phyloP scores from a whole-genome alignment of 345 rosid species.

The Eucalyptus sideroxylon region DNA sequence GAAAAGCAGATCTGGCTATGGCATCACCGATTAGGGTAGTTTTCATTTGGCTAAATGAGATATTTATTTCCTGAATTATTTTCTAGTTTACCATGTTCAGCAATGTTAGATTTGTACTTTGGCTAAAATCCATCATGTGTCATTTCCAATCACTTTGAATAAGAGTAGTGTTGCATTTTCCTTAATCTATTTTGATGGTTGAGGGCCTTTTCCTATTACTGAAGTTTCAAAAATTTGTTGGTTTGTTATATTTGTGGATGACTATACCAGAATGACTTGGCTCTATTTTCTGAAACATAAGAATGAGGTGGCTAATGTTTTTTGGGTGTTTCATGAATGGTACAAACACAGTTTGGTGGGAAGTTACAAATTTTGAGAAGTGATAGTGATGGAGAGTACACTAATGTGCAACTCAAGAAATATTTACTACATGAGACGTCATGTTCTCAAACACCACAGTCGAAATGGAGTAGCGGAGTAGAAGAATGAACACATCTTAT shows the following conservation, averaged over 20 bases:
- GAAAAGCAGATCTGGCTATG: neutral
- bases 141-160: neutral
- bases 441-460: neutral
- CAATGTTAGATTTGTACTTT: neutral
- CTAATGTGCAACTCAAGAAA: neutral
- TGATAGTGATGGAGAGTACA: no score
- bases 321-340: no score
- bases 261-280: neutral
- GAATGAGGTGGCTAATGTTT: neutral
- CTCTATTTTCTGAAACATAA: neutral
- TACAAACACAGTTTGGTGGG: no score
- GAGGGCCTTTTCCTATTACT: neutral
- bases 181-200: neutral
- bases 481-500: neutral
- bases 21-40: neutral
- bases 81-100: neutral
- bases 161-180: neutral
- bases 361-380: no score
- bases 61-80: neutral
- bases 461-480: neutral
- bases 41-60: neutral
- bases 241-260: neutral
- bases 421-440: neutral
- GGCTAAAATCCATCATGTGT: neutral
- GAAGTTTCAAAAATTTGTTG: neutral